These are phyloP conservation scores for Cercospora sojina DNA, from an alignment of 2,329 filamentous ascomycete genomes.

Conservation along the genomic window DNA sequence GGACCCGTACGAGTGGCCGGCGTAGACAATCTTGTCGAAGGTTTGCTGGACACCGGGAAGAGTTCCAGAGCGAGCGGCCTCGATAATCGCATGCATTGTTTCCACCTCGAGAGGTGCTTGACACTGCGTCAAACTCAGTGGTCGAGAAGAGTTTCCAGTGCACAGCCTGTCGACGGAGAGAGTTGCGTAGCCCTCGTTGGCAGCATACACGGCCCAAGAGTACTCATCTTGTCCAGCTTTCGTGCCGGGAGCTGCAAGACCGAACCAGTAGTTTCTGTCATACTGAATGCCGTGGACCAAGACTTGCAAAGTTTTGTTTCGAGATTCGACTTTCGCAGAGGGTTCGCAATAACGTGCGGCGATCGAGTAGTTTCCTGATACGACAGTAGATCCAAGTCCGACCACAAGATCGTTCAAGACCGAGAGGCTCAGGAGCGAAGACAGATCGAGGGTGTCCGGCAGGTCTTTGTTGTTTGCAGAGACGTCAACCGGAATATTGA, in stretches of 20 bases:
- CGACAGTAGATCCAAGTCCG: not conserved
- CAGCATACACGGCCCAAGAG: not conserved
- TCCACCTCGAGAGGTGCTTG: not conserved
- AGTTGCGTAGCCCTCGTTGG: not conserved
- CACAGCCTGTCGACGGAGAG: not conserved
- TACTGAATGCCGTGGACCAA: not conserved
- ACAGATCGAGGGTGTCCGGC: not conserved
- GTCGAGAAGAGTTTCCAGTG: not conserved
- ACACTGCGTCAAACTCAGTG: not conserved
- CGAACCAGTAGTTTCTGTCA: not conserved
- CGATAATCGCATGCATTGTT: not conserved
- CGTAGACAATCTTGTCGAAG: not conserved
- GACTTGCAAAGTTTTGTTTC: not conserved
- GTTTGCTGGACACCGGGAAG: not conserved
- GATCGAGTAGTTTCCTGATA: not conserved
- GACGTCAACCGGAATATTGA: not conserved
- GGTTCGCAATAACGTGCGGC: not conserved
- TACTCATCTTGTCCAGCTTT: not conserved
- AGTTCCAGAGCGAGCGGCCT: not conserved
- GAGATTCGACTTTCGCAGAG: not conserved
- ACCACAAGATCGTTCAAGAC: not conserved
- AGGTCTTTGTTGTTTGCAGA: not conserved
- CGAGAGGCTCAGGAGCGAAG: not conserved
- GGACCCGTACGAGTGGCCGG: not conserved
- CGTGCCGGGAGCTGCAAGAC: not conserved